Evolutionary conservation across 495 filamentous ascomycete species (phyloP).

Genomic region (Darksidea phi): DNA sequence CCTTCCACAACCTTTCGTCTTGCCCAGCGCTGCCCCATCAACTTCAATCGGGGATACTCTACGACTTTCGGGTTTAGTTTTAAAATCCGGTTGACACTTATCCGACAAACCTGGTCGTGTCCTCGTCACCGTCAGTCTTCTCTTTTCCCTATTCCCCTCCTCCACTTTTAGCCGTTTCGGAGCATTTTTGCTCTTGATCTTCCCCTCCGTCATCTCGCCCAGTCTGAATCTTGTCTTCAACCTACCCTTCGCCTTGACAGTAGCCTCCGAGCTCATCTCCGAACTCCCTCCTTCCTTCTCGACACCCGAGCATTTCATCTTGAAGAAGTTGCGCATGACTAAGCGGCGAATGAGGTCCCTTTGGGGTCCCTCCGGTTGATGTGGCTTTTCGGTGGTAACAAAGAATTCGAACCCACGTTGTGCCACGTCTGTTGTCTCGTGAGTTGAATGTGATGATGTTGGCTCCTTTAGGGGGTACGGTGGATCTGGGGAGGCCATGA

Average conservation of each 20-base stretch:
- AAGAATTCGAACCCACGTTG: constrained; percentile 31
- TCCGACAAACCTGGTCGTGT: neutral
- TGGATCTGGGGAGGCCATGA: too few species aligned
- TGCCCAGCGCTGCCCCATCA: neutral
- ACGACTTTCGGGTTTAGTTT: neutral
- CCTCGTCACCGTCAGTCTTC: neutral
- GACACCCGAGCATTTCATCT: constrained; percentile 11
- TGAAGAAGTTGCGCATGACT: constrained; percentile 35
- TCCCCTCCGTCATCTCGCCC: constrained; percentile 10
- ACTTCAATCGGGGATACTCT: neutral
- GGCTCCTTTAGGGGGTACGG: too few species aligned
- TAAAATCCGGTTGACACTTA: neutral
- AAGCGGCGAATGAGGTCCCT: constrained; percentile 28
- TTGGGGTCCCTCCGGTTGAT: constrained; percentile 20
- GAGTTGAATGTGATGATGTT: too few species aligned
- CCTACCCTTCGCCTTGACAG: constrained; percentile 19
- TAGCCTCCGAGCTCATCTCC: constrained; percentile 18
- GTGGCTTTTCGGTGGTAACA: constrained; percentile 26
- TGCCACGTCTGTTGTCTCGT: constrained; percentile 4
- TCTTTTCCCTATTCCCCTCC: neutral
- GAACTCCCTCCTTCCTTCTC: constrained; percentile 9
- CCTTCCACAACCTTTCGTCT: neutral
- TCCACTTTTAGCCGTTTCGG: neutral
- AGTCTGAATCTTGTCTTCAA: constrained; percentile 28
- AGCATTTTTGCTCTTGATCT: neutral